A percentile compares a stretch with the other conserved stretches of the same genome.
These are phyloP conservation scores for Orbilia quercus DNA, from an alignment of 2,329 filamentous ascomycete species.

Conservation along the genomic window DNA sequence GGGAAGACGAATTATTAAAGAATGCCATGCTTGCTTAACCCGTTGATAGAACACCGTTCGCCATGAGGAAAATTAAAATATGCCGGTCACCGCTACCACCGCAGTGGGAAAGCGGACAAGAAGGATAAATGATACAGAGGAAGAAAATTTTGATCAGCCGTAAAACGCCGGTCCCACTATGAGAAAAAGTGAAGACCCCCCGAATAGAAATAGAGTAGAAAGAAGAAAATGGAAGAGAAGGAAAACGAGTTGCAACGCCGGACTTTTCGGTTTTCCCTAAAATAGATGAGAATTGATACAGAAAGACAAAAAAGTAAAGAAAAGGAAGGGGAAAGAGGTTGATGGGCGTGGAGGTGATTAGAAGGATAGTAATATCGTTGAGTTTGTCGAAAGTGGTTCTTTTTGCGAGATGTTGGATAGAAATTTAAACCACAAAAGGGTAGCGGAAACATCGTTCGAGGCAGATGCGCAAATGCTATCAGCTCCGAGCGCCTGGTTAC, in stretches of 20 bases:
- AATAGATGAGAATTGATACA: not conserved
- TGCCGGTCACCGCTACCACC: constrained; percentile 7
- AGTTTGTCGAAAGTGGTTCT: not conserved
- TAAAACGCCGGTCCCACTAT: constrained; percentile 33
- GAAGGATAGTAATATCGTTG: not conserved
- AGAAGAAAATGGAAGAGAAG: constrained; percentile 5
- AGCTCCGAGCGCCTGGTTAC: too few species aligned
- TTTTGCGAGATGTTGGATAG: not conserved
- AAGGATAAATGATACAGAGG: constrained; percentile 13
- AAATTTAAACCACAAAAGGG: not conserved
- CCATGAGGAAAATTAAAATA: constrained; percentile 29
- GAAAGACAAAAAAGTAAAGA: not conserved
- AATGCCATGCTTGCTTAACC: not conserved
- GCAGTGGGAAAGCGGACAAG: constrained; percentile 4
- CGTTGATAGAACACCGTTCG: constrained; percentile 32
- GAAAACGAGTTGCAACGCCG: constrained; percentile 5
- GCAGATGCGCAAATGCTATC: too few species aligned
- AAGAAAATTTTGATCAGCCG: constrained; percentile 34
- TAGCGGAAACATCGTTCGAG: too few species aligned
- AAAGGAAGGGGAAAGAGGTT: too few species aligned
- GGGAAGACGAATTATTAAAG: not conserved
- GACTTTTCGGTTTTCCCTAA: constrained; percentile 36
- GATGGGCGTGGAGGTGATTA: too few species aligned
- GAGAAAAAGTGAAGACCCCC: constrained; percentile 26
- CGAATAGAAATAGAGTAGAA: constrained; percentile 6